Evolutionary conservation across 305 asterid genomes (phyloP).

Genomic region (Fraxinus xanthoxyloides): DNA sequence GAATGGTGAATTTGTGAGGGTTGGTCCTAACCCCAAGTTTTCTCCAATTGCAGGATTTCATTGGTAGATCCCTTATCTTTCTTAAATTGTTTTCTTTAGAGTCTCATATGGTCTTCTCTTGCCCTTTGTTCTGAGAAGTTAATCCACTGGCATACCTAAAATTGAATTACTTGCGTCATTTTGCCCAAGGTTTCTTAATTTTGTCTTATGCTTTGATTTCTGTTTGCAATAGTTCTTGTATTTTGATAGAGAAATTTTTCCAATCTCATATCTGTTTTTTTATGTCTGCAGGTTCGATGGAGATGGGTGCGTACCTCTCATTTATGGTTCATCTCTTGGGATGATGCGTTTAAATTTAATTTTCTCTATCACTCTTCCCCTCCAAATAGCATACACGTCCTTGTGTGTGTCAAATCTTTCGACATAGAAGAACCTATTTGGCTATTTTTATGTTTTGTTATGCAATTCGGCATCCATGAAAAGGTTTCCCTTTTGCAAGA

Average conservation of each 20-base stretch:
- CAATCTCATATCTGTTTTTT: constrained; percentile 21
- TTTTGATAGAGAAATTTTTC: not conserved
- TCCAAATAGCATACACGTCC: not conserved
- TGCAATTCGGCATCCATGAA: not conserved
- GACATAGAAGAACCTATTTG: not conserved
- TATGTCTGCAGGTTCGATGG: constrained; percentile 89
- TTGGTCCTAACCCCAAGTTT: constrained; percentile 89
- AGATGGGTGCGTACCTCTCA: constrained; percentile 75
- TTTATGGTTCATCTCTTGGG: constrained; percentile 22
- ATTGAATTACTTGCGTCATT: not conserved
- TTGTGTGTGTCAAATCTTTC: not conserved
- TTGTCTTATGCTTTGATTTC: not conserved
- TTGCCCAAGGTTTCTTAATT: not conserved
- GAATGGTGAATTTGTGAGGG: constrained; percentile 96
- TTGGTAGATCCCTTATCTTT: constrained; percentile 47
- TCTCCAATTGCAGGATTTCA: constrained; percentile 96
- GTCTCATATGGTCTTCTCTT: not conserved
- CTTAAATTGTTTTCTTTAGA: not conserved
- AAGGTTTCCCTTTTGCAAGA: not conserved
- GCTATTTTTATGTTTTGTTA: not conserved
- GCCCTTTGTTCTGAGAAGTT: not conserved
- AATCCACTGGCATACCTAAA: constrained; percentile 5
- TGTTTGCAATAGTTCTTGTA: constrained; percentile 12
- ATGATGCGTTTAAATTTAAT: not conserved
- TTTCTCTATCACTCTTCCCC: not conserved